Base-by-base conservation (phyloP, 208 protist species). In the Zelonia costaricensis region DNA sequence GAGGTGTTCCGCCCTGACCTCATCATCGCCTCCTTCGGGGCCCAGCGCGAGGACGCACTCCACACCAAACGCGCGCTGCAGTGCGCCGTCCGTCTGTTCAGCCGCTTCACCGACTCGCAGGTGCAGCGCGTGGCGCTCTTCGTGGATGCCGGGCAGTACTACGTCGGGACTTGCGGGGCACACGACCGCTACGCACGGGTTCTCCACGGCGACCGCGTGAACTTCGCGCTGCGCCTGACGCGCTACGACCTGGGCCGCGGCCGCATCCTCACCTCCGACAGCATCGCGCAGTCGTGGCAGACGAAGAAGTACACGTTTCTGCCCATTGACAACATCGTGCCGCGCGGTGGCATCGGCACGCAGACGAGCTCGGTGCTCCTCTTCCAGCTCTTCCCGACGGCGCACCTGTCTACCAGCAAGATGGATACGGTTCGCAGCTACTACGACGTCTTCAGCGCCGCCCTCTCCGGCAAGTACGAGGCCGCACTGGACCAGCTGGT, bases 81-180 rank as follows among this genome's bases (percentile, higher is more conserved):
- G 23, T 86, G 78, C 46, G 66, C 69, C 28, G 59, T 84, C 35
- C 71, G n/a, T 23, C 59, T 35, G 4, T 67, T 42, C 28, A 35
- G 18, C 0, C 33, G 52, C 54, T 64, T 31, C 56, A 25, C 67
- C 6, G 9, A 23, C 0, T 15, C 31, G 33, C 48, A 63, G 27
- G 13, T 27, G 43, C 23, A 38, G n/a, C 58, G 49, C 40, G 69
- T 33, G 44, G 61, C 62, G 28, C 48, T 85, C 38, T 25, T 83
- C 18, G 55, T 87, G 4, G 85, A 88, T 56, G 69, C 66, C 0
- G 78, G 79, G 18, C 67, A 74, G 20, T 77, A 83, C 56, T 80
- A 78, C 45, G 80, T 86, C 3, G 85, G 81, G 33, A 84, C 73
- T 33, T 88, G 78, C 67, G 85, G 85, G 43, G 75, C 79, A 2